Base-by-base conservation (phyloP, 2,329 filamentous ascomycete species). In the Aspergillus candidus region DNA sequence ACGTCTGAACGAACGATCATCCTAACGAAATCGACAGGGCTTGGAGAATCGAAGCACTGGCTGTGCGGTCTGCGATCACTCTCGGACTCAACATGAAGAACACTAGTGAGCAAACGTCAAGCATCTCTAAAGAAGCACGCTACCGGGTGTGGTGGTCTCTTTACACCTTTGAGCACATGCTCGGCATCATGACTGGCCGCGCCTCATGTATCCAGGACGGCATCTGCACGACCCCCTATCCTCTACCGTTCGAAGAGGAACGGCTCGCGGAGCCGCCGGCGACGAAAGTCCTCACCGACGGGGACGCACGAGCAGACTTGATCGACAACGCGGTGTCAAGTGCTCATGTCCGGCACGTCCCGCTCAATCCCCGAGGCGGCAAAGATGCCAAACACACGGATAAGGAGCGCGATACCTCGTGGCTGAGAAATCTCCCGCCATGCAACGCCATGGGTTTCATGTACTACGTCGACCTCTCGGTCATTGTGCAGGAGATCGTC, bases 101-200 rank as follows among this genome's bases (percentile, higher is more conserved):
- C 42, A 63, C 61, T 15, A 70, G 66, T 34, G 53, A 57, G 22
- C 55, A 54, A 4, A 65, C 69, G 2, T 54, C 65, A 0, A 58
- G 63, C 44, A 52, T 62, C n/a, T 63, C 68, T 18, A 72, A 71
- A 47, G 69, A 71, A 52, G 61, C 66, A 38, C 68, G 69, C n/a
- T 71, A 71, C 44, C 61, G 66, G 38, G 65, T 72, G 3, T 73
- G 70, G 70, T 72, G 68, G 66, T 69, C 68, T 41, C 53, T 72
- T 2, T 70, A 71, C 41, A 61, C 60, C 2, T 64, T 72, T 34
- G 70, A 73, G 50, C 69, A 71, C 41, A 60, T 67, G 30, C 60
- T 73, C 31, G 67, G 67, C 12, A 61, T 68, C 44, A 70, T 73
- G 67, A 72, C 70, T n/a, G 70, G 70, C 32, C 62, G 70, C 34